Base-by-base conservation (phyloP, 2,329 filamentous ascomycete genomes). In the Colletotrichum coccodes region DNA sequence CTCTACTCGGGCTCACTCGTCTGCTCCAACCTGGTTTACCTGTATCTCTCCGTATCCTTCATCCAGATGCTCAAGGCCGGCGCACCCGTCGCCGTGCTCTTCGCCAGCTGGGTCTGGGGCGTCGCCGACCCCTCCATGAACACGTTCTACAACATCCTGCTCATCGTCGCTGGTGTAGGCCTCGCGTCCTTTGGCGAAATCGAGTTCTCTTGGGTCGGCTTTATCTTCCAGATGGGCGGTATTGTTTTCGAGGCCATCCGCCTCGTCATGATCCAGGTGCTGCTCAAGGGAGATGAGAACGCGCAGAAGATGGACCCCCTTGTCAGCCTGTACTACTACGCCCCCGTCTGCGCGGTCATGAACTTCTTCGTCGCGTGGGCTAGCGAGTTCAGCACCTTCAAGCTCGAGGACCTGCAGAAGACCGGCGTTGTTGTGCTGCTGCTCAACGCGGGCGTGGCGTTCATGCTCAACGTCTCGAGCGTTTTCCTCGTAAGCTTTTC, bases 271-370 rank as follows among this genome's bases (percentile, higher is more conserved):
- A 93, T 96, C 65, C 92, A 97, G 82, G 90, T 92, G 69, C 86
- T 97, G 74, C 88, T 97, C 59, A 93, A 90, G 76, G 90, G 87
- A 38, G 87, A 92, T 58, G 92, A 94, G 50, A 68, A 58, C 57
- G 67, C 67, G 18, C 79, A 92, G 83, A 94, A 93, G 84, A 96
- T 97, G 94, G 93, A 96, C 76, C 93, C 94, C 40, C 87, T 97
- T 40, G 93, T 96, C 70, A 94, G 92, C 36, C 87, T 97, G 26
- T 97, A 97, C 86, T 97, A 97, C 85, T 97, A 94, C 77, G 94
- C 94, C 0, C 94, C 94, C 6, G 90, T 94, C 56, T 97, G 94
- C 80, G 92, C 93, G 56, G 80, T 91, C 74, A 94, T 94, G 90
- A 97, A 97, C 82, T 84, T 91, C 64, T 73, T 91, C 42, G 89